Base-by-base conservation (phyloP, 441 rosid genomes). In the Croton laevigatus region DNA sequence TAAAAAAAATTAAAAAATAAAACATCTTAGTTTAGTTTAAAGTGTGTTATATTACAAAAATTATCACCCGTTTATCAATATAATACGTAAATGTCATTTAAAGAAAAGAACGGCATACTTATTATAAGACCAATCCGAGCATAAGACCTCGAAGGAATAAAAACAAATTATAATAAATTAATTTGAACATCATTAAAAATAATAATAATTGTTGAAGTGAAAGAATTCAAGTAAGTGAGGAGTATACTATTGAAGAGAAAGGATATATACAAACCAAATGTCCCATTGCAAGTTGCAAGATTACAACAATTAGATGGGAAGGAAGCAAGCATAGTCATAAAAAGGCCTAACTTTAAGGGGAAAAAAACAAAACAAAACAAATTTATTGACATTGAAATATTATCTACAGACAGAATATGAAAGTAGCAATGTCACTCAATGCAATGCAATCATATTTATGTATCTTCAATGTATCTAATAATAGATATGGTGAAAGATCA, bases 401-500 rank as follows among this genome's bases (percentile, higher is more conserved):
- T 44, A 76, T 76, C 79, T 48, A 48, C 59, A 62, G 61, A 59
- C 44, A 37, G 23, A 61, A 67, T 17, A n/a, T 36, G 20, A 34
- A 27, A 27, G 32, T 27, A 27, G 32, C 32, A n/a, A n/a, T n/a
- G 59, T 68, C 72, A 54, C 60, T 62, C 65, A n/a, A n/a, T n/a
- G n/a, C 59, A 71, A 75, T 34, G 49, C 71, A 71, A 71, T 70
- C 57, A 70, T 70, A 8, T 27, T 27, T 27, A 27, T 37, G 20
- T 37, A 32, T 14, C 60, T 58, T 69, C 34, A 65, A 46, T 70
- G 46, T 38, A 70, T 65, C 57, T 59, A 65, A 32, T 58, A 13
- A 57, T 9, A 55, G 57, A 49, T 70, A 23, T 61, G 80, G 76
- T 67, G 73, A 72, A 68, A 68, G 70, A 76, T 76, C 79, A 66